A percentile compares a stretch with the other conserved stretches of the same genome.
phyloP scores from a whole-genome alignment of 176 grass and related monocot genomes.

The Aegilops umbellulata region DNA sequence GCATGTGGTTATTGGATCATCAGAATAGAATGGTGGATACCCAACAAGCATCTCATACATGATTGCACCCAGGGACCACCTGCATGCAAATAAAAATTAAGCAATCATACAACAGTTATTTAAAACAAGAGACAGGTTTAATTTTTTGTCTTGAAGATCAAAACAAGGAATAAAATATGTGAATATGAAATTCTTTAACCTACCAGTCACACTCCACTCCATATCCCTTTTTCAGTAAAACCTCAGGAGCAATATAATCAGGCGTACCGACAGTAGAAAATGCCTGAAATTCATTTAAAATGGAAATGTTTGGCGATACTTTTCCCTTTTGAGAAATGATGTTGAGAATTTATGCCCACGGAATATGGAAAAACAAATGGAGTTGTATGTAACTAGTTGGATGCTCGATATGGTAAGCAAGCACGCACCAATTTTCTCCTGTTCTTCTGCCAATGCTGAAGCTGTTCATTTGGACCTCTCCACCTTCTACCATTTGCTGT shows the following conservation, averaged over 20 bases:
- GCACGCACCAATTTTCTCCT: constrained; percentile 53
- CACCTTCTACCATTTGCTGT: constrained; percentile 39
- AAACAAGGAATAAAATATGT: constrained; percentile 20
- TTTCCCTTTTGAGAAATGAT: constrained; percentile 10
- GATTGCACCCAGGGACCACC: constrained; percentile 88
- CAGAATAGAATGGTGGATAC: constrained; percentile 75
- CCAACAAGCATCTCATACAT: constrained; percentile 92
- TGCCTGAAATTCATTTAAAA: constrained; percentile 47
- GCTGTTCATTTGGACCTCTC: constrained; percentile 55
- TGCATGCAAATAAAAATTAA: constrained; percentile 29
- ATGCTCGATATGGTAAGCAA: neutral
- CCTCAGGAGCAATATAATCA: constrained; percentile 85
- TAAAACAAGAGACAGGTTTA: constrained; percentile 4
- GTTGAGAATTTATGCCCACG: constrained; percentile 3
- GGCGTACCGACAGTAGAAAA: constrained; percentile 82
- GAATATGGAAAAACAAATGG: neutral
- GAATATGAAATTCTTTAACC: neutral
- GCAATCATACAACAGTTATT: constrained; percentile 18
- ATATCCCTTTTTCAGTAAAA: constrained; percentile 73
- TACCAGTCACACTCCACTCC: constrained; percentile 86
- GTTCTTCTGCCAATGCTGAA: constrained; percentile 71
- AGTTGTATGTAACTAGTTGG: neutral
- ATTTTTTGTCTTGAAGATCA: neutral
- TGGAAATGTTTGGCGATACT: neutral
- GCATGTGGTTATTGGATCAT: constrained; percentile 72